Base-by-base conservation (phyloP, 306 rosid species). In the Prunus kanzakura region DNA sequence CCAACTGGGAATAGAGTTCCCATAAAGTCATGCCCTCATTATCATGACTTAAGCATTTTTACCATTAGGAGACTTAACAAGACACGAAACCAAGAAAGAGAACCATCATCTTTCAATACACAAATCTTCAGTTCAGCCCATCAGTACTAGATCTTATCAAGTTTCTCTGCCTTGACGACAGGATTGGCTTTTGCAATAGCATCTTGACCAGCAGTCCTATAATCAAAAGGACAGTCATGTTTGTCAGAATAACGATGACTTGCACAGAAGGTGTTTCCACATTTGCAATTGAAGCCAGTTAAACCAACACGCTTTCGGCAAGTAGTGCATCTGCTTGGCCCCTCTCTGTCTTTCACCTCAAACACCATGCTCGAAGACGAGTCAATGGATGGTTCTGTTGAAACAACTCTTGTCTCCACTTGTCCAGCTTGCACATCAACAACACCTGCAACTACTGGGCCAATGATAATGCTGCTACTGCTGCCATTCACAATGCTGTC, bases 101-200 rank as follows among this genome's bases (percentile, higher is more conserved):
- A 78, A 75, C 84, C 74, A 67, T 79, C 76, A 69, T 80, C 54
- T 73, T 85, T 67, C 75, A 66, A 67, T 27, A 74, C 74, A 81
- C 73, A 73, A 45, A 68, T 56, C 80, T 75, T 70, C 79, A 38
- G 69, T 74, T 71, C 74, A 19, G 25, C 71, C 4, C 78, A 75
- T n/a, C 61, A 63, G 56, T 12, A 72, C 88, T 87, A 91, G 74
- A 91, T 87, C 76, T 91, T 91, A 68, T 91, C 97, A 50, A 91
- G 88, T 81, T 91, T 91, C 56, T 88, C 93, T 51, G 93, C 95
- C 90, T 86, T 91, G 68, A 89, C 83, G 9, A 89, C 76, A 45
- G 95, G 97, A 73, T 91, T 91, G 85, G 94, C 92, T 81, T 89
- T 90, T 6, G 95, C 94, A 80, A 89, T 89, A 70, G 89, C 94